Evolutionary conservation across 2,329 filamentous ascomycete genomes (phyloP), one percentile per base, ranked within the genome.

Genomic region (Raffaelea deltoideospora): DNA sequence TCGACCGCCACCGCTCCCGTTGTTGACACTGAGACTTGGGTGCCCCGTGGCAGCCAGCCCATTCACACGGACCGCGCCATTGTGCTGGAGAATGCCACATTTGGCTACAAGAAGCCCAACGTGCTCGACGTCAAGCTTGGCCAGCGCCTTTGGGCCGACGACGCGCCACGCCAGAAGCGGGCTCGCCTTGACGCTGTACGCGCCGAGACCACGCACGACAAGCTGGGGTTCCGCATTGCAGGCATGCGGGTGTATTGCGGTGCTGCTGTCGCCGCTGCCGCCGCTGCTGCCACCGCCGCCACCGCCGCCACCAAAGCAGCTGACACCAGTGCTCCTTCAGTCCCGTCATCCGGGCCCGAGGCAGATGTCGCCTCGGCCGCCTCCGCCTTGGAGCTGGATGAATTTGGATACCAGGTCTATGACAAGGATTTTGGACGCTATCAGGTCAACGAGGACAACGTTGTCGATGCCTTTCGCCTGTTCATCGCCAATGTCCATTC

Each of bases 81-180:
- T 15, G 86, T 93, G 11, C 64, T 96, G 21, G 80, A 87, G 52
- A 95, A 95, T 53, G 72, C 83, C 7, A 77, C 85, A 0, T 69
- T 72, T 45, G 85, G 84, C 1, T 96, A 87, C 63, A 72, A 71
- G 49, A 71, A 73, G 40, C 85, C 90, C 7, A 96, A 94, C 48
- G 85, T 98, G 8, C 64, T 98, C 40, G 90, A 98, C 52, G 72
- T 93, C 45, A 98, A 98, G 61, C 72, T 98, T 17, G 90, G 90
- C 31, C 69, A 76, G 34, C 72, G 83, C 23, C 61, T 98, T 6
- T 96, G 86, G 79, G 88, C 83, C 13, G 83, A 93, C 41, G 65
- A 76, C 43, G 74, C 74, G 19, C 65, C 69, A 0, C 46, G 54
- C 20, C 63, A 73, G 48, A 79, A 79, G 59, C 68, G 69, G 47